Base-by-base conservation (phyloP, 371 early-diverging fungal species). In the Catenaria anguillulae region DNA sequence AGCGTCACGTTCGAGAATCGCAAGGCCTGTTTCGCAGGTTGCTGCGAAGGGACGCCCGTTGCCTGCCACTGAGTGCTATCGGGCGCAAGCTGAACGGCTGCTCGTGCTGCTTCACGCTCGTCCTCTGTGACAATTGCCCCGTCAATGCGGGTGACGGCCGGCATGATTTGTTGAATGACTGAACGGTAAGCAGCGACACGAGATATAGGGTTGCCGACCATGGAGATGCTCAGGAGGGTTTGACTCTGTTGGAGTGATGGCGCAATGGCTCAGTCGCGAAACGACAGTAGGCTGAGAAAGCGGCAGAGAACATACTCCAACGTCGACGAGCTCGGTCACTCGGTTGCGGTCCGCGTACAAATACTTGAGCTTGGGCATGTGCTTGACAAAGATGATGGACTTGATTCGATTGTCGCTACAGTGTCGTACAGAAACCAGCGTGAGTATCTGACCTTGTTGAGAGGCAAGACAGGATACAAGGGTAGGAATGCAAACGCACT, bases 361-460 rank as follows among this genome's bases (percentile, higher is more conserved):
- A 31, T 50, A 50, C 52, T 50, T 50, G 52, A 50, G 10, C 52
- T 50, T 50, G 52, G 52, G 52, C 52, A 50, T 13, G 13, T 6
- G 10, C 13, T 23, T 15, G 29, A 50, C 15, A 6, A 50, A 50
- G 17, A 6, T 8, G 15, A 50, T 29, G 29, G 52, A 15, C 52
- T 50, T 50, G 52, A 50, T 8, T 13, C 52, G 52, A 31, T 50
- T 50, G 29, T 50, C 52, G 19, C 52, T 50, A 29, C n/a, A n/a
- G n/a, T n/a, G n/a, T n/a, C n/a, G n/a, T n/a, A n/a, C n/a, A n/a
- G n/a, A n/a, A n/a, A n/a, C n/a, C n/a, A n/a, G n/a, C n/a, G n/a
- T n/a, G n/a, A n/a, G n/a, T n/a, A n/a, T n/a, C n/a, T n/a, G n/a
- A n/a, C n/a, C n/a, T n/a, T n/a, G n/a, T n/a, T n/a, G n/a, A n/a